Evolutionary conservation across 805 yeast species (phyloP), one percentile per base, ranked within the genome.

Genomic region (Yamadazyma takamatsuzukensis): DNA sequence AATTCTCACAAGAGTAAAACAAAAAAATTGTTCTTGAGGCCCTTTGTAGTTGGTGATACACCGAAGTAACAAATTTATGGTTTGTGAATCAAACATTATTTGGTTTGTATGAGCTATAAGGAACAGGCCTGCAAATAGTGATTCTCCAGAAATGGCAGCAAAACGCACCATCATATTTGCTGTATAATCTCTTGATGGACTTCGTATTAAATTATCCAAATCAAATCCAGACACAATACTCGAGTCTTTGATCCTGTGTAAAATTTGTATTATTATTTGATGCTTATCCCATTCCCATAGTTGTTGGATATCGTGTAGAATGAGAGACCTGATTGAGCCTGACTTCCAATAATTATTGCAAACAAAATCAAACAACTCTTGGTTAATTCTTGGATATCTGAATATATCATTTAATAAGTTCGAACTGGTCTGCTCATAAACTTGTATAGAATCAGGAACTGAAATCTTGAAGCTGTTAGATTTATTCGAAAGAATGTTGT

Each of bases 351-450:
- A 50, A 13, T 40, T 37, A 10, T 18, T 13, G 21, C 41, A 24
- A 15, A 54, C 13, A 15, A 43, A 44, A n/a, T 37, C 26, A 15
- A 52, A 33, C 34, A 54, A 28, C 8, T 46, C 48, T 19, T 32
- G 27, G 29, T 47, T 48, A 29, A 43, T 37, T 21, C 38, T 18
- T 6, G 53, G 50, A 30, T 34, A 43, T 9, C 27, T 19, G 38
- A 53, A 33, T 12, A 54, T 31, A 29, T 56, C 62, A 15, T 41
- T 44, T 6, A 52, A 32, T 9, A 56, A 39, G 15, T 33, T 32
- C 4, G 28, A 23, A 10, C 37, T 26, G 4, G 14, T 17, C 3
- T 27, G 11, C 8, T 32, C 25, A 27, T 54, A 53, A 15, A 43
- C n/a, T 15, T 40, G 18, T 9, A 25, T n/a, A 36, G 54, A 49